phyloP scores from a whole-genome alignment of 495 filamentous ascomycete genomes.

The Lasiosphaeria miniovina region DNA sequence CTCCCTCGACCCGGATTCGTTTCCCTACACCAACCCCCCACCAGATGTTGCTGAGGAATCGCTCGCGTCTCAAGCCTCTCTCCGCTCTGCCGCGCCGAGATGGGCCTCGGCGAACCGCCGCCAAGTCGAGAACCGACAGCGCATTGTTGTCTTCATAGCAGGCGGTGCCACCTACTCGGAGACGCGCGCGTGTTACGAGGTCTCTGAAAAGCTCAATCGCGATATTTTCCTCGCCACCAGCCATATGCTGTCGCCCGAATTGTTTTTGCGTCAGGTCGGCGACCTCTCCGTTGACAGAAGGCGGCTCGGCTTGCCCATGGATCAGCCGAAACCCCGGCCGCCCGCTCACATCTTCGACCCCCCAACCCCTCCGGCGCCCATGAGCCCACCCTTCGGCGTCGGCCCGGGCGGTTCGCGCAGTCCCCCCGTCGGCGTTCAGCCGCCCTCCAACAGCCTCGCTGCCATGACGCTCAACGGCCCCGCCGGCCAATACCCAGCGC shows the following conservation, averaged over 20 bases:
- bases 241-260: conserved; percentile 80
- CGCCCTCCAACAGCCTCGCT: conserved; percentile 29
- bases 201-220: conserved; percentile 63
- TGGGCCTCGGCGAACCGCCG: conserved; percentile 83
- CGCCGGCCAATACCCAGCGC: conserved; percentile 13
- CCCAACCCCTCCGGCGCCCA: conserved; percentile 50
- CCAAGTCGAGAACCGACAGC: conserved; percentile 77
- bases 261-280: conserved; percentile 78
- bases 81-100: conserved; percentile 84
- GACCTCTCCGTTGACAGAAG: conserved; percentile 73
- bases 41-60: conserved; percentile 49
- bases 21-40: conserved; percentile 79
- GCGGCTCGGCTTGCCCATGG: conserved; percentile 73
- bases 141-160: conserved; percentile 93
- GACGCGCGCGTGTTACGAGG: conserved; percentile 82
- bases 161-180: conserved; percentile 94
- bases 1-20: conserved; percentile 65
- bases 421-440: conserved; percentile 19
- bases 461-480: conserved; percentile 30
- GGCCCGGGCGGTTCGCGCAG: conserved; percentile 31
- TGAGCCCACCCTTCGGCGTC: conserved; percentile 10
- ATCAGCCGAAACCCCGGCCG: conserved; percentile 73
- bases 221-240: conserved; percentile 90
- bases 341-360: conserved; percentile 84
- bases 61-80: conserved; percentile 63